Conservation (phyloP, 2,329 filamentous ascomycete species). For the Pseudogymnoascus sp. region DNA sequence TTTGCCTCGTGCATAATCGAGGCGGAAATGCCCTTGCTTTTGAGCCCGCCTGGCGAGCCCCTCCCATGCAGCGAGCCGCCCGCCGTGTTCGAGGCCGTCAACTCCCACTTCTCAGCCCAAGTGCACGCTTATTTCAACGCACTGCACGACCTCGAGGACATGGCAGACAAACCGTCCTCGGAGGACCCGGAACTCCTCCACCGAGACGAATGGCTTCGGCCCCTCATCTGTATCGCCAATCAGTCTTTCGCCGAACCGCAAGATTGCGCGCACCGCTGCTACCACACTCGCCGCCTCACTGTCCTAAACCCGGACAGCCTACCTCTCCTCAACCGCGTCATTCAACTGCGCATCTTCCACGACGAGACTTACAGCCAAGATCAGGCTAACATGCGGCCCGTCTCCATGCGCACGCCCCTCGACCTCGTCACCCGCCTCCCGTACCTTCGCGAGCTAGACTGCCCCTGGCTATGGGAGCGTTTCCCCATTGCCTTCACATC, state of each 20-base stretch:
- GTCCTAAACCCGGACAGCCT: neutral
- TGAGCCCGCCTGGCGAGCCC: neutral
- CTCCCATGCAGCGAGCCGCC: constrained; percentile 16
- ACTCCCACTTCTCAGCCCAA: constrained; percentile 18
- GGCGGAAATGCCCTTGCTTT: neutral
- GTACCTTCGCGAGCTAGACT: constrained; percentile 17
- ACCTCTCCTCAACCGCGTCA: constrained; percentile 1
- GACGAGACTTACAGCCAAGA: neutral
- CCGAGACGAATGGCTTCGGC: constrained; percentile 13
- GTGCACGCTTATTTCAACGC: constrained; percentile 17
- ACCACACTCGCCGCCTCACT: neutral
- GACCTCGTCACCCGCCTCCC: constrained; percentile 17
- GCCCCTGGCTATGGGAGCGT: constrained; percentile 21
- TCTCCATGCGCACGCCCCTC: constrained; percentile 15
- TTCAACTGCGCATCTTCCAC: neutral
- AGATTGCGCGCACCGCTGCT: neutral
- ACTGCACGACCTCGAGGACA: constrained; percentile 16
- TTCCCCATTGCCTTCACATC: constrained; percentile 16
- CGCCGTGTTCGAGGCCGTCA: constrained; percentile 17
- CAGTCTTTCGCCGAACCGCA: neutral
- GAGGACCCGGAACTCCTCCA: constrained; percentile 13
- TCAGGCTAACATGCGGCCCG: neutral
- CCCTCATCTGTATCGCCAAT: neutral
- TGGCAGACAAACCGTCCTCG: constrained; percentile 12
- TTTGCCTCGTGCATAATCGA: neutral